These are phyloP conservation scores for Pichia sp. DNA, from an alignment of 1,139 yeast genomes.

Conservation along the genomic window DNA sequence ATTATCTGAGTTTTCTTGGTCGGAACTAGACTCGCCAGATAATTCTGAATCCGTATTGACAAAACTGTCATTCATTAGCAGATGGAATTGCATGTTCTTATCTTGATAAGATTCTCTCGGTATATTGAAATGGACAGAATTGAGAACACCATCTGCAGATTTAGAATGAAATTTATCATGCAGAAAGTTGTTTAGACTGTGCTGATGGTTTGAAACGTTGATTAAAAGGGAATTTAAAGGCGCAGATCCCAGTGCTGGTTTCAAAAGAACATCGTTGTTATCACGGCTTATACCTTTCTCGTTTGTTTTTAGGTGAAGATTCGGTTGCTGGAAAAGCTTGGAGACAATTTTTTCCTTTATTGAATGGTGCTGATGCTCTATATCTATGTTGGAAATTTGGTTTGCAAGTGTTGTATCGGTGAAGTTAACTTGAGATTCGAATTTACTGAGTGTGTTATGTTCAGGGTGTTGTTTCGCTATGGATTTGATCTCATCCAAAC, in stretches of 20 bases:
- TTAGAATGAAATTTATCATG: background rate
- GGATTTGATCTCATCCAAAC: slow-evolving; percentile 6
- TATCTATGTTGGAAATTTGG: background rate
- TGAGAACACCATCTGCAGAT: background rate
- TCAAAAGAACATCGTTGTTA: too few species aligned
- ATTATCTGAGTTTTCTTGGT: background rate
- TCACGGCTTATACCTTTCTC: background rate
- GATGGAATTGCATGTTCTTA: slow-evolving; percentile 2
- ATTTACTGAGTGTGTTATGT: slow-evolving; percentile 5
- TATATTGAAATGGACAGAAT: background rate
- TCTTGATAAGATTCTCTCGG: slow-evolving; percentile 1
- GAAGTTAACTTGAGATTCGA: slow-evolving; percentile 9
- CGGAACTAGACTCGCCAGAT: background rate
- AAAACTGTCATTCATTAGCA: background rate
- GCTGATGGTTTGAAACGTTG: background rate
- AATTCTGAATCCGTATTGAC: background rate
- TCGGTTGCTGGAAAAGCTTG: background rate
- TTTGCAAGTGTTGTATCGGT: background rate
- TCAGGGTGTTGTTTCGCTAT: background rate
- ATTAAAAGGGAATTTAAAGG: background rate
- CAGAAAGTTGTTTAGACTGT: background rate
- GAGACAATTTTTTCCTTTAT: background rate
- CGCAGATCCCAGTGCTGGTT: too few species aligned
- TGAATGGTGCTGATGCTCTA: background rate
- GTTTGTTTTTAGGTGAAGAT: slow-evolving; percentile 1